These are phyloP conservation scores for Kernera saxatilis DNA, from an alignment of 345 rosid genomes.

Conservation along the genomic window DNA sequence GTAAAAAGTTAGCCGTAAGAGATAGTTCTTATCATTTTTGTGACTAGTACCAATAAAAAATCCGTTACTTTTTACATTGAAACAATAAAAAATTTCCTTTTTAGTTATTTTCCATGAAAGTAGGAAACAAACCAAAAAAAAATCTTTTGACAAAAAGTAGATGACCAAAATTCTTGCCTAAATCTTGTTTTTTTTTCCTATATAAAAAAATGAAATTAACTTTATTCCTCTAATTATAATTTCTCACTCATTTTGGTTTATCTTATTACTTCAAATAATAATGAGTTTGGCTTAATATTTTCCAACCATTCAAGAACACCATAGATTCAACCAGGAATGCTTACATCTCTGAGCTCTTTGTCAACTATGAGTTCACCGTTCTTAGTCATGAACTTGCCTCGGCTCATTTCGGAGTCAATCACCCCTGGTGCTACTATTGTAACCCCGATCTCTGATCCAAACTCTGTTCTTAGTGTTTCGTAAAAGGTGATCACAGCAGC, in stretches of 20 bases:
- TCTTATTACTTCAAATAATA: neutral
- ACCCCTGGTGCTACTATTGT: slow-evolving; percentile 51
- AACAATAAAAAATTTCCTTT: neutral
- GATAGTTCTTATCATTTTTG: too few species aligned
- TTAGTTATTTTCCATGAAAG: neutral
- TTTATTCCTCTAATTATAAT: neutral
- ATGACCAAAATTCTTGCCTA: neutral
- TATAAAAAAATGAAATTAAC: neutral
- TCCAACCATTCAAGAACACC: neutral
- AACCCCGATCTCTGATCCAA: slow-evolving; percentile 36
- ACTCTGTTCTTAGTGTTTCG: slow-evolving; percentile 41
- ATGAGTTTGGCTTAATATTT: neutral
- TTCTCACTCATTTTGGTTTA: neutral
- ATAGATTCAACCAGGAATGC: neutral
- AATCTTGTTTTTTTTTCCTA: too few species aligned
- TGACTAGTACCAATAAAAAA: too few species aligned
- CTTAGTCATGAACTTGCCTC: slow-evolving; percentile 39
- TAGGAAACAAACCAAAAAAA: neutral
- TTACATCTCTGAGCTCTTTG: slow-evolving; percentile 42
- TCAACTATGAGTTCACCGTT: slow-evolving; percentile 31
- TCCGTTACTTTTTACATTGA: neutral
- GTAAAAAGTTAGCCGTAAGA: too few species aligned
- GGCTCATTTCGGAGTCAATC: slow-evolving; percentile 34
- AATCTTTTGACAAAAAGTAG: neutral
- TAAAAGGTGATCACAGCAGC: slow-evolving; percentile 44